Evolutionary conservation across 495 filamentous ascomycete genomes (phyloP), one percentile per base, ranked within the genome.

Genomic region (Neurospora sp.): DNA sequence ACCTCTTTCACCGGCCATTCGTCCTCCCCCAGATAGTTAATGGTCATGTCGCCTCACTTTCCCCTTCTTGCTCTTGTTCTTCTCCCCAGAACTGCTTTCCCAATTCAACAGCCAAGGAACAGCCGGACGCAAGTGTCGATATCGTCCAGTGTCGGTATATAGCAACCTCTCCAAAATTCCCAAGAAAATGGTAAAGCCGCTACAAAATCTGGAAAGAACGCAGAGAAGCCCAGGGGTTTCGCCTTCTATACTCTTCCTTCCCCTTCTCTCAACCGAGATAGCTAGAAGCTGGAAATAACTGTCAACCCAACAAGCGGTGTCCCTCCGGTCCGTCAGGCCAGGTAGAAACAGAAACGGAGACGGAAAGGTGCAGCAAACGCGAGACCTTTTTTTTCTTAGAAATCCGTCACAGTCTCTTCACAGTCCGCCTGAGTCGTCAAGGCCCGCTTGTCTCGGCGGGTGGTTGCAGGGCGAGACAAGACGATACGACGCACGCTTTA

Each of bases 1-100:
- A 94, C 92, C 84, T 94, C 91, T 77, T 85, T 85, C 41, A 85
- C 82, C 2, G 87, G 87, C 91, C 91, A 93, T 79, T 62, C 27
- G 1, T 62, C 54, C 54, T 62, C 27, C 2, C 54, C 54, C 4
- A 62, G 1, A 1, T 62, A 18, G 12, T 62, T 62, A 0, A 62
- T 62, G 77, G 59, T 40, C 73, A 73, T 12, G 78, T 78, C 41
- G 81, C 83, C 71, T 85, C 81, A 48, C 77, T 40, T 80, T 77
- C 85, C 87, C 4, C 31, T 31, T 31, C 31, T 23, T 66, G 2
- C 27, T 18, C 8, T 18, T n/a, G n/a, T n/a, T n/a, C n/a, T 69
- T 31, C 35, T 7, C 27, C 27, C 20, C 6, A 9, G 0, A 46
- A 7, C 5, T 46, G 1, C 0, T 46, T n/a, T n/a, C 5, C 16